phyloP scores from a whole-genome alignment of 768 basidiomycete genomes.

The Mycena crocata region DNA sequence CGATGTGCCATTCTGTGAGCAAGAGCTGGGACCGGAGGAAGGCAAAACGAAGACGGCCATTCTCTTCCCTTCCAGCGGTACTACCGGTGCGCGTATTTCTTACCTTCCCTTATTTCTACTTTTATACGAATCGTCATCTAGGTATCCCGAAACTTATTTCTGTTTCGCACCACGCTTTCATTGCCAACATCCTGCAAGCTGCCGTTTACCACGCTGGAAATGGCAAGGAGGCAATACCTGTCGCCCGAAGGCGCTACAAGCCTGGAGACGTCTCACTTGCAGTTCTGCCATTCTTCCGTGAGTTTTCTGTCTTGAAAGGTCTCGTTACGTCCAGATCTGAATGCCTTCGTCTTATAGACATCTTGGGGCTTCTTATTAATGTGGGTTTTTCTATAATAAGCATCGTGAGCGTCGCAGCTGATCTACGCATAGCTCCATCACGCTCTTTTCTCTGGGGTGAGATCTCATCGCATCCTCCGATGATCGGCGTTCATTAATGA shows the following conservation, averaged over 20 bases:
- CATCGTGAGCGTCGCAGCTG: not conserved
- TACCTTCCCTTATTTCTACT: too few relatives aligned
- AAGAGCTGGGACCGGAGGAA: constrained; percentile 49
- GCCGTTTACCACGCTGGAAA: constrained; percentile 46
- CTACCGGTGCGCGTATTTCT: constrained; percentile 49
- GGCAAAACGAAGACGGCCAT: constrained; percentile 59
- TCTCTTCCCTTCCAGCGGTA: constrained; percentile 62
- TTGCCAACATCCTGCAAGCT: constrained; percentile 55
- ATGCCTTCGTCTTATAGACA: not conserved
- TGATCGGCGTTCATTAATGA: too few relatives aligned
- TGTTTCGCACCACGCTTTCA: constrained; percentile 54
- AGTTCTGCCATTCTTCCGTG: constrained; percentile 46
- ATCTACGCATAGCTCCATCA: constrained; percentile 42
- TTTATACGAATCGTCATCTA: not conserved
- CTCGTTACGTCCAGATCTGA: not conserved
- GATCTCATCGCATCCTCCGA: too few relatives aligned
- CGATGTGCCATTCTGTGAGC: constrained; percentile 10
- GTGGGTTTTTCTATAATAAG: not conserved
- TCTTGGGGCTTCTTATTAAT: constrained; percentile 14
- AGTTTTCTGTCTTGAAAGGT: not conserved
- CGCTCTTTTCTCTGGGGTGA: constrained; percentile 42
- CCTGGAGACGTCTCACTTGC: constrained; percentile 51
- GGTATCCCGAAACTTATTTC: constrained; percentile 48
- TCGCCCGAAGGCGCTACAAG: constrained; percentile 50
- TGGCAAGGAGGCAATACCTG: constrained; percentile 38